Conservation (phyloP, 108 stramenopile genomes). For the Epithemia pelagica region DNA sequence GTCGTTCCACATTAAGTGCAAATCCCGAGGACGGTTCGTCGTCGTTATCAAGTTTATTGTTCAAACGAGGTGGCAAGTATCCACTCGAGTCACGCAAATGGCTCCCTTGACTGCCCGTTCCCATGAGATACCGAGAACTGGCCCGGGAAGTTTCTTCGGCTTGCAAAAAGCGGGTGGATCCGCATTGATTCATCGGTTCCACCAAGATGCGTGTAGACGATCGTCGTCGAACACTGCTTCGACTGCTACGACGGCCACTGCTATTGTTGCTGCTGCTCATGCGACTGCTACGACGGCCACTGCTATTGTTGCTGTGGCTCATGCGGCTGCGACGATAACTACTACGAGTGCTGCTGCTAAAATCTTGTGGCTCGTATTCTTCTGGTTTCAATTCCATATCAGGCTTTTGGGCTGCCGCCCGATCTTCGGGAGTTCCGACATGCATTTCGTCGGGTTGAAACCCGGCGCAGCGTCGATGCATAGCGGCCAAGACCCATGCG, state of each 20-base stretch:
- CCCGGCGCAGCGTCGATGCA: conserved; percentile 16
- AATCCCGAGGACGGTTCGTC: too few species aligned
- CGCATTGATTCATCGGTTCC: background rate
- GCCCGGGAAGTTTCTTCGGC: background rate
- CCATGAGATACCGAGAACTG: background rate
- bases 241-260: too few species aligned
- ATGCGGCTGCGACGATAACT: too few species aligned
- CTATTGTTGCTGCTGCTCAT: too few species aligned
- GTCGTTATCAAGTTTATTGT: too few species aligned
- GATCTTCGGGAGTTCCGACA: conserved; percentile 9
- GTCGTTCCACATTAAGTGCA: too few species aligned
- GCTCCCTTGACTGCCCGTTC: background rate
- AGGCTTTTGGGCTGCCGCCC: background rate
- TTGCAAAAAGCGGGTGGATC: background rate
- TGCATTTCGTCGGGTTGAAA: conserved; percentile 41
- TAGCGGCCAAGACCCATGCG: conserved; percentile 30
- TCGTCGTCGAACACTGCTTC: background rate
- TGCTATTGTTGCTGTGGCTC: too few species aligned
- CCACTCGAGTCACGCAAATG: background rate
- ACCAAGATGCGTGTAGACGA: background rate
- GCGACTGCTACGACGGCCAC: too few species aligned
- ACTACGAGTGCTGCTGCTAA: too few species aligned
- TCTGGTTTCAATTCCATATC: background rate
- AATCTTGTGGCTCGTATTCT: too few species aligned
- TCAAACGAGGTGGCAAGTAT: too few species aligned